These are phyloP conservation scores for Oehlia diaphana DNA, from an alignment of 192 early-diverging fungal species.

Conservation along the genomic window DNA sequence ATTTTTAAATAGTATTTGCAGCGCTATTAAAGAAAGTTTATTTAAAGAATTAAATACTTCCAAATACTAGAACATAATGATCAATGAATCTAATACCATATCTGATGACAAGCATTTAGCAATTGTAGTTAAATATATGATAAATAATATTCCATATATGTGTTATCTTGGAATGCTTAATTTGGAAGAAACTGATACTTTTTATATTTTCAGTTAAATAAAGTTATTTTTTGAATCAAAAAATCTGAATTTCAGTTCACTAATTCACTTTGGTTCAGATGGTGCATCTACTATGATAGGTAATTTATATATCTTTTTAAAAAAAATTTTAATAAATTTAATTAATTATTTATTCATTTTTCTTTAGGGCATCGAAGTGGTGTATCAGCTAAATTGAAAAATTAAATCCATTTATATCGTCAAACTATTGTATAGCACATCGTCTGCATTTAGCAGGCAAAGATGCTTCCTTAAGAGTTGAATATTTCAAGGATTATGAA, in stretches of 20 bases:
- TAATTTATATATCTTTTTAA: background rate
- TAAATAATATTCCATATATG: slow-evolving; percentile 1
- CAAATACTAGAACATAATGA: no score
- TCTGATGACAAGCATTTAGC: background rate
- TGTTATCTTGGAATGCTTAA: background rate
- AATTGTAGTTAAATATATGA: background rate
- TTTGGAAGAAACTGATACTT: background rate
- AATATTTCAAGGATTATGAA: background rate
- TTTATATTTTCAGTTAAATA: background rate
- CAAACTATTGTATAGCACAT: background rate
- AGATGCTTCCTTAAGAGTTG: background rate
- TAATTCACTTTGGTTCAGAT: background rate
- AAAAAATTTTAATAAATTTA: no score
- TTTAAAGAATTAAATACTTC: no score
- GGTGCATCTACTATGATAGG: background rate
- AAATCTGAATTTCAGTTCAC: background rate
- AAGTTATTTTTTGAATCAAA: background rate
- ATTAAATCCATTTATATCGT: background rate
- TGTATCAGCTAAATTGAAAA: background rate
- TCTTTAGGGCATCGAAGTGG: background rate
- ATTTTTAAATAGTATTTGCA: background rate
- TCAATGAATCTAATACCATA: background rate
- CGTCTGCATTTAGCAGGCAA: background rate
- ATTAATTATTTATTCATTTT: background rate
- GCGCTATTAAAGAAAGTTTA: no score